A percentile compares a stretch with the other conserved stretches of the same genome.
phyloP scores from a whole-genome alignment of 1,284 basidiomycete genomes.

The Anthracocystis panici-leucophaei region DNA sequence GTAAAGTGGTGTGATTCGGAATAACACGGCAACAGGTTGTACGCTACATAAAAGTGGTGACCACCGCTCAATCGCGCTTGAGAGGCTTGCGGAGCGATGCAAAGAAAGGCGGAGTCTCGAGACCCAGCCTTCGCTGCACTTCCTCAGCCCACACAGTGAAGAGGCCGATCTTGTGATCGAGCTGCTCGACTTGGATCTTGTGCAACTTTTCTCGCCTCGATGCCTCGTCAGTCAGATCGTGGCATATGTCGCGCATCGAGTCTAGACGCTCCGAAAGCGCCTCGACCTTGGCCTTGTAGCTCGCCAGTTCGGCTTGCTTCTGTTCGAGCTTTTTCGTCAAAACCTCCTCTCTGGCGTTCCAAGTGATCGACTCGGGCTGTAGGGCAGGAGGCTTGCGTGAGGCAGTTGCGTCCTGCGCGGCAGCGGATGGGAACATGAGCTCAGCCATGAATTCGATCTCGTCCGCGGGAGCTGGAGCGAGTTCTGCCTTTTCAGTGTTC shows the following conservation, averaged over 20 bases:
- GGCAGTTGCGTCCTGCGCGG: neutral
- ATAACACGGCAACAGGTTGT: neutral
- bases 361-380: neutral
- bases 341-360: neutral
- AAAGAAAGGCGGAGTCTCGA: slow-evolving; percentile 43
- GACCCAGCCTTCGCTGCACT: slow-evolving; percentile 37
- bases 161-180: slow-evolving; percentile 43
- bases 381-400: neutral
- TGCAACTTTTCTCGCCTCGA: slow-evolving; percentile 35
- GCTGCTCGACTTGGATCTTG: slow-evolving; percentile 38
- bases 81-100: slow-evolving; percentile 43
- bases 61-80: slow-evolving; percentile 24
- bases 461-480: slow-evolving; percentile 5
- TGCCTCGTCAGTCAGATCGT: slow-evolving; percentile 43
- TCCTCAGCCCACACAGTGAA: slow-evolving; percentile 49
- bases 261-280: slow-evolving; percentile 39
- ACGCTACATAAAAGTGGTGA: too few relatives aligned
- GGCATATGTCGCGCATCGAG: slow-evolving; percentile 35
- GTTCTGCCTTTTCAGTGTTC: neutral
- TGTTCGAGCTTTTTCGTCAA: slow-evolving; percentile 14
- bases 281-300: slow-evolving; percentile 14
- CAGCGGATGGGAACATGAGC: slow-evolving; percentile 16
- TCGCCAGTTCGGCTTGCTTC: slow-evolving; percentile 23
- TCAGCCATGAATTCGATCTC: slow-evolving; percentile 35
- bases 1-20: slow-evolving; percentile 8